phyloP scores from a whole-genome alignment of 163 green algal species.

The Scenedesmus sp. region DNA sequence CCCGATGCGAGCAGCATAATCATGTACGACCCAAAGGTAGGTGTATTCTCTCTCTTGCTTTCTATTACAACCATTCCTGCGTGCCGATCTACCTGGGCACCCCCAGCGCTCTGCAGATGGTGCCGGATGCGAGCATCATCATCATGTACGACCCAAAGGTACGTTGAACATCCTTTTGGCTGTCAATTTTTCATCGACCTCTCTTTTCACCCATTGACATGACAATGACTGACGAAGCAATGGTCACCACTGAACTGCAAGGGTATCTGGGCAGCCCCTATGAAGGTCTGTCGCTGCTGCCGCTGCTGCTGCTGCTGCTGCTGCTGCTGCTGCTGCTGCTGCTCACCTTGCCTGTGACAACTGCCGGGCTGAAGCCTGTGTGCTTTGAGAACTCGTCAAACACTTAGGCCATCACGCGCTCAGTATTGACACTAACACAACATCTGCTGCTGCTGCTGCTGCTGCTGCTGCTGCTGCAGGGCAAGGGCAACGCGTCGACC shows the following conservation, averaged over 20 bases:
- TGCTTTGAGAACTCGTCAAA: slow-evolving; percentile 84
- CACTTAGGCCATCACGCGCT: slow-evolving; percentile 71
- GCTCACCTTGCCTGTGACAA: slow-evolving; percentile 70
- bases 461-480: neutral
- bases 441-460: neutral
- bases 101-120: neutral
- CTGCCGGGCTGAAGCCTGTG: slow-evolving; percentile 69
- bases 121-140: neutral
- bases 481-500: slow-evolving; percentile 17
- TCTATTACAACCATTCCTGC: too few relatives aligned
- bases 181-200: neutral
- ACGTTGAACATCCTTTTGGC: neutral
- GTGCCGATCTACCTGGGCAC: neutral
- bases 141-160: neutral
- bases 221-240: neutral
- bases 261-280: too few relatives aligned
- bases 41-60: too few relatives aligned
- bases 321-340: neutral
- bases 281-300: too few relatives aligned
- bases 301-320: too few relatives aligned
- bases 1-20: slow-evolving; percentile 33
- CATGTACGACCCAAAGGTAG: neutral
- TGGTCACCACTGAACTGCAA: too few relatives aligned
- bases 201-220: neutral
- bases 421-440: neutral